Evolutionary conservation across 2,329 filamentous ascomycete genomes (phyloP).

Genomic region (Simplicillium sp.): DNA sequence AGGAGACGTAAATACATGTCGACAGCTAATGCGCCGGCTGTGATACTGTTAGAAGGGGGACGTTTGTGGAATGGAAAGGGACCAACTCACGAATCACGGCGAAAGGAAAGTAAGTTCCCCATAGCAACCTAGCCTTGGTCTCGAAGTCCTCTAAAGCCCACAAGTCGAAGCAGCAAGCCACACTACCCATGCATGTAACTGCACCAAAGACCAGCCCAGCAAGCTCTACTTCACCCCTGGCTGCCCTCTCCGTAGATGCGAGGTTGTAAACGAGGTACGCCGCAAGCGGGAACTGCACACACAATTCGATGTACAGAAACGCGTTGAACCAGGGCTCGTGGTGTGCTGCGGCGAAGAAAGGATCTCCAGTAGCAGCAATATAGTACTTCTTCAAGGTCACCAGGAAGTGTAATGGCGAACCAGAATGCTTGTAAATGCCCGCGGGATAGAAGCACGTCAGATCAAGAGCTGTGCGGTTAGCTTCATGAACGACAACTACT

Average conservation of each 20-base stretch:
- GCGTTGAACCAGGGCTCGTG: conserved; percentile 40
- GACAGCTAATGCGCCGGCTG: conserved; percentile 38
- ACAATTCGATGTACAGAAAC: conserved; percentile 39
- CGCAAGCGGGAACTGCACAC: conserved; percentile 40
- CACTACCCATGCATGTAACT: conserved; percentile 40
- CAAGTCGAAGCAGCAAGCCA: conserved; percentile 41
- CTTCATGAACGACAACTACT: not conserved
- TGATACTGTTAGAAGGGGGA: not conserved
- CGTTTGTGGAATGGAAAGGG: not conserved
- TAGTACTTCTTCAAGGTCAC: conserved; percentile 36
- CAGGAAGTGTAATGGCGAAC: conserved; percentile 37
- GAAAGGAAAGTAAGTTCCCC: conserved; percentile 42
- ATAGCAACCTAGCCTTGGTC: conserved; percentile 36
- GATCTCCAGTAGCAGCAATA: conserved; percentile 39
- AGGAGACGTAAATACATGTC: conserved; percentile 48
- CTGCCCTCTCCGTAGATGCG: conserved; percentile 17
- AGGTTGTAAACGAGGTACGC: conserved; percentile 36
- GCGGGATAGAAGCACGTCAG: conserved; percentile 42
- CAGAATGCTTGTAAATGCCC: conserved; percentile 29
- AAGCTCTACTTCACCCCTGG: conserved; percentile 33
- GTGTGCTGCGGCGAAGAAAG: conserved; percentile 31
- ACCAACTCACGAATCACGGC: conserved; percentile 38
- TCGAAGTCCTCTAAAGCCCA: conserved; percentile 29
- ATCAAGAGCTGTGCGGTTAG: conserved; percentile 35
- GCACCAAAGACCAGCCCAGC: conserved; percentile 41